Conservation (phyloP, 768 basidiomycete species). For the Coprinopsis cinerea region DNA sequence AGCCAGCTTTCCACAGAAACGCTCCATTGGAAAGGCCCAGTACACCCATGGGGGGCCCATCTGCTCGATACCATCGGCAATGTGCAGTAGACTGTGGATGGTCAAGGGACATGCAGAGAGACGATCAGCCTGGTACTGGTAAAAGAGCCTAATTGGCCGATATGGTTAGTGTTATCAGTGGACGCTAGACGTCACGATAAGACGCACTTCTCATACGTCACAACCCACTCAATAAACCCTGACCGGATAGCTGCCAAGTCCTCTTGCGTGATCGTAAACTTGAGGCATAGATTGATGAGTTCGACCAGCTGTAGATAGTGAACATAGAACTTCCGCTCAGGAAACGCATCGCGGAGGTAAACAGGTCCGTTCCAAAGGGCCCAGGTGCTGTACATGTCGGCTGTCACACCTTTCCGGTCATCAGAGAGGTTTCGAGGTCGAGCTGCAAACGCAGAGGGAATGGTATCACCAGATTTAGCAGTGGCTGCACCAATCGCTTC, state of each 20-base stretch:
- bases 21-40: conserved; percentile 37
- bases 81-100: conserved; percentile 30
- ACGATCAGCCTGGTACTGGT: conserved; percentile 19
- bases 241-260: conserved; percentile 21
- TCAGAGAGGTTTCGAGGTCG: conserved; percentile 29
- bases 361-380: conserved; percentile 31
- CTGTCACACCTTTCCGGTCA: conserved; percentile 37
- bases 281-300: conserved; percentile 30
- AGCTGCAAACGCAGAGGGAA: conserved; percentile 20
- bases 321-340: conserved; percentile 28
- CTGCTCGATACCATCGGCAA: conserved; percentile 26
- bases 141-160: too few relatives aligned
- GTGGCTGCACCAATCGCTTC: conserved; percentile 13
- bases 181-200: not conserved
- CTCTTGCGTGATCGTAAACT: conserved; percentile 24
- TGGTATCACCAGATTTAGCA: conserved; percentile 4
- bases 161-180: conserved; percentile 4
- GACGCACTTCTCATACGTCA: conserved; percentile 31
- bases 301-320: conserved; percentile 36
- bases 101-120: conserved; percentile 25
- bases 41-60: conserved; percentile 32
- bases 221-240: conserved; percentile 32
- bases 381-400: conserved; percentile 38
- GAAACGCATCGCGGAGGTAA: conserved; percentile 29
- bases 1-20: conserved; percentile 25